phyloP scores from a whole-genome alignment of 139 green algal species.

The Zygnema cylindricum region DNA sequence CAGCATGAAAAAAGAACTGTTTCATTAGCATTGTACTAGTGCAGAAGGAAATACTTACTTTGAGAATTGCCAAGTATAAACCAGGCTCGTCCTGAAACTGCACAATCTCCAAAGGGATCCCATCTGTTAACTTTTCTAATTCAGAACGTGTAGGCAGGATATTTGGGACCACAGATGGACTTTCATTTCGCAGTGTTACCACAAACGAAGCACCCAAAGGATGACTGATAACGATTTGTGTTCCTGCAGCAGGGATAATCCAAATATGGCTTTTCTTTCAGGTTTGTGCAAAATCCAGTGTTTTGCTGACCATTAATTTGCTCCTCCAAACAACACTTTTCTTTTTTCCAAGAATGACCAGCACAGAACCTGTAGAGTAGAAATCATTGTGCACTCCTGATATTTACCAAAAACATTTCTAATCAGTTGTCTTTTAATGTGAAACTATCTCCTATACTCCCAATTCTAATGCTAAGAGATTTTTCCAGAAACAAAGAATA shows the following conservation, averaged over 20 bases:
- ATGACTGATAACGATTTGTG: slow-evolving; percentile 26
- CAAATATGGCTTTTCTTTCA: not conserved
- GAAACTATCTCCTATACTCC: no score
- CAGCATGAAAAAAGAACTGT: slow-evolving; percentile 4
- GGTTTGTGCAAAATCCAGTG: not conserved
- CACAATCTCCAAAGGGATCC: not conserved
- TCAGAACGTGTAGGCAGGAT: not conserved
- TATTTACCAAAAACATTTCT: no score
- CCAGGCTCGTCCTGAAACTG: slow-evolving; percentile 18
- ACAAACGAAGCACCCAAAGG: slow-evolving; percentile 31
- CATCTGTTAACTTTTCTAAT: not conserved
- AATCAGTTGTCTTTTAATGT: no score
- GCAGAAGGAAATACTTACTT: slow-evolving; percentile 8
- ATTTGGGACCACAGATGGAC: slow-evolving; percentile 15
- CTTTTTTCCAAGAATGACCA: not conserved
- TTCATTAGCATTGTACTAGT: not conserved
- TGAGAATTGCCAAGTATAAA: slow-evolving; percentile 27
- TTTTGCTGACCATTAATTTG: not conserved
- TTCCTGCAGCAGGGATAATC: slow-evolving; percentile 4
- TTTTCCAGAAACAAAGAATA: no score
- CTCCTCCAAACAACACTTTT: not conserved
- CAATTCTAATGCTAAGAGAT: no score
- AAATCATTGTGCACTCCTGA: no score
- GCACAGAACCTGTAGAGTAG: no score
- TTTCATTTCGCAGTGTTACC: not conserved